Evolutionary conservation across 176 grass and related monocot species (phyloP).

Genomic region (Carex scoparia): DNA sequence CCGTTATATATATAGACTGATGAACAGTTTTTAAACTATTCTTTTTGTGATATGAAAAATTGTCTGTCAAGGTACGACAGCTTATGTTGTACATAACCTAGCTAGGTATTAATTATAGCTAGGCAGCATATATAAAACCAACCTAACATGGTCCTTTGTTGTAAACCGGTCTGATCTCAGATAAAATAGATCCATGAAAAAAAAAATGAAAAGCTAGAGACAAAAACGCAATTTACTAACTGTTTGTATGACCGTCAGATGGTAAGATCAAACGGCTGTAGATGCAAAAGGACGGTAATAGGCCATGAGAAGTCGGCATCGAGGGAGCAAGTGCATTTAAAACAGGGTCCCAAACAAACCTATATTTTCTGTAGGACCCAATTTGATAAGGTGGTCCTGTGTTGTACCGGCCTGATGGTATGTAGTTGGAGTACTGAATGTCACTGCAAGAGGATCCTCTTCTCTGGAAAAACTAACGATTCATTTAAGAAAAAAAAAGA

Average conservation of each 20-base stretch:
- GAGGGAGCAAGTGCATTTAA: constrained; percentile 27
- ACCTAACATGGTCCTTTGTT: constrained; percentile 10
- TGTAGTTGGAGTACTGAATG: constrained; percentile 15
- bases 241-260: constrained; percentile 18
- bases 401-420: neutral
- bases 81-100: neutral
- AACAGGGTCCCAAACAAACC: neutral
- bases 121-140: neutral
- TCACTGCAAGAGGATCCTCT: constrained; percentile 11
- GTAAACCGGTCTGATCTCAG: neutral
- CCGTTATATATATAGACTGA: neutral
- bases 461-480: neutral
- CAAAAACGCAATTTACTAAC: constrained; percentile 26
- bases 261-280: neutral
- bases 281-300: constrained; percentile 8
- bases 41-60: neutral
- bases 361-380: constrained; percentile 15
- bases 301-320: constrained; percentile 12
- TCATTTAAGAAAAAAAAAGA: no score
- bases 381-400: constrained; percentile 11
- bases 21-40: neutral
- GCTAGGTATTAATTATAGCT: neutral
- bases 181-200: neutral
- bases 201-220: neutral
- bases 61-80: neutral